phyloP scores from a whole-genome alignment of 176 grass and related monocot species.

The Phyllostachys edulis region DNA sequence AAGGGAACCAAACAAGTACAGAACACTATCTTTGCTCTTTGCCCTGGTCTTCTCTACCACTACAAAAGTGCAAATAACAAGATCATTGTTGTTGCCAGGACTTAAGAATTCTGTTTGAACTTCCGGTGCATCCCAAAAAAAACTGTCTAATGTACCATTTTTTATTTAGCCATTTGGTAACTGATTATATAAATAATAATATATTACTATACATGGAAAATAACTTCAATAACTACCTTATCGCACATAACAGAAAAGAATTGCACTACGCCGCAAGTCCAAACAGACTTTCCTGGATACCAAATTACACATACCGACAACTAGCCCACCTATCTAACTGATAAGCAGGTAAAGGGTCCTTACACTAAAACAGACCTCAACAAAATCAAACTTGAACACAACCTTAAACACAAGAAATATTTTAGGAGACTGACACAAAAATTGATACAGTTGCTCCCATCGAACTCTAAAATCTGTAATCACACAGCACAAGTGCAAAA shows the following conservation, averaged over 20 bases:
- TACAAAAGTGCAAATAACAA: background rate
- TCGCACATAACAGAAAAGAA: background rate
- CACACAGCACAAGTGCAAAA: background rate
- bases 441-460: background rate
- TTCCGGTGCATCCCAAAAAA: background rate
- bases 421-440: background rate
- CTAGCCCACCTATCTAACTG: background rate
- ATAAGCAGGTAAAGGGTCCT: background rate
- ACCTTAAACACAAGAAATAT: background rate
- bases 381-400: background rate
- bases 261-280: background rate
- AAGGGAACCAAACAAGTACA: background rate
- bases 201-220: background rate
- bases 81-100: background rate
- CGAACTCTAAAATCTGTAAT: background rate
- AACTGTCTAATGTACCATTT: background rate
- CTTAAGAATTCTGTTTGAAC: background rate
- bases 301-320: background rate
- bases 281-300: background rate
- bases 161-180: conserved; percentile 7
- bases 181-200: conserved; percentile 3
- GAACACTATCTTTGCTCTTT: background rate
- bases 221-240: background rate
- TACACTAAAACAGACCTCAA: background rate
- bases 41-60: background rate